Base-by-base conservation (phyloP, 345 rosid species). In the Salix udensis region DNA sequence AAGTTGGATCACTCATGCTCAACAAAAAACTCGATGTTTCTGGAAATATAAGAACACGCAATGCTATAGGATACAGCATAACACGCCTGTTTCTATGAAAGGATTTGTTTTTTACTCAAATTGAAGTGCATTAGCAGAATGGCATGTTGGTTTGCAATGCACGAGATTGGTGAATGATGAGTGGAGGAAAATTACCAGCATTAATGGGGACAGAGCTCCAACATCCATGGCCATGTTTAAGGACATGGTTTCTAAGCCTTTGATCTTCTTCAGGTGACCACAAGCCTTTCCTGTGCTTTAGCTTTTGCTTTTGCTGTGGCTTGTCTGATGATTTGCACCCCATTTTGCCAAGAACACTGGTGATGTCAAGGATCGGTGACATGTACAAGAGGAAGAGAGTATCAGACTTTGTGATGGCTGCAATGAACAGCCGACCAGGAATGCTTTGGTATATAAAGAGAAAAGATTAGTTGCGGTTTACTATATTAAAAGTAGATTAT, bases 221-320 rank as follows among this genome's bases (percentile, higher is more conserved):
- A 80, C 94, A 90, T 42, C 90, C 81, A 80, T 88, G 94, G 78
- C 97, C 98, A 78, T 95, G 84, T 34, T 84, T 80, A 72, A 88
- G 76, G 83, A 95, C 81, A 72, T 88, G 81, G 78, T 74, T 85
- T 53, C 83, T 87, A 61, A 95, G 98, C 84, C 83, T 87, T 6
- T 87, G 90, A 80, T 95, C 98, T 87, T 95, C 98, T 80, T 93
- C 98, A 60, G 98, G 98, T 46, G 98, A 95, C 98, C 98, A 95
- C 24, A 95, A 79, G 60, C 98, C 98, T 76, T 93, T 95, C 82
- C 88, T 89, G 75, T 88, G 91, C 85, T 86, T 91, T 58, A 81
- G 52, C 78, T 72, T 55, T 8, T 46, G 78, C 88, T 87, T 50
- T 46, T 11, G 77, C 87, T 86, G 90, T 34, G 85, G 86, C 81